phyloP scores from a whole-genome alignment of 1,284 basidiomycete species.

The Ceratobasidium sp. region DNA sequence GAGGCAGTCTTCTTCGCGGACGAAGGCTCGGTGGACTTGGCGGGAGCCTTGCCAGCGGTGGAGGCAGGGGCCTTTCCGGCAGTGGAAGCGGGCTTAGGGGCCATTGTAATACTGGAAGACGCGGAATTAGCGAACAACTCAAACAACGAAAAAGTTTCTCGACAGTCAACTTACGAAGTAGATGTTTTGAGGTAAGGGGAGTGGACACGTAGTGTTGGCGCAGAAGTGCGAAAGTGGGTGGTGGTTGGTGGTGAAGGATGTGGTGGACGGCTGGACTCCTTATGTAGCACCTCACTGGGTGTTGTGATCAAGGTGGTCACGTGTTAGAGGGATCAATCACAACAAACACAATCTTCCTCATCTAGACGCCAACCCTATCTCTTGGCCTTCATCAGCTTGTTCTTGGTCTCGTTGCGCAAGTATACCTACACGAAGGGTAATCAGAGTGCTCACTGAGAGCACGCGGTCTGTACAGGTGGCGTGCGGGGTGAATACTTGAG shows the following conservation, averaged over 20 bases:
- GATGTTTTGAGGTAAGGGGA: not conserved
- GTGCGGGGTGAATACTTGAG: too few relatives aligned
- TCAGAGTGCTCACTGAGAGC: too few relatives aligned
- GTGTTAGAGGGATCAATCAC: conserved; percentile 23
- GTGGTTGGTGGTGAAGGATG: conserved; percentile 50
- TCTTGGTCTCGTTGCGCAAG: too few relatives aligned
- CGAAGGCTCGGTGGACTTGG: conserved; percentile 61
- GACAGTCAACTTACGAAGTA: not conserved
- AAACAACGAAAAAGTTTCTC: not conserved
- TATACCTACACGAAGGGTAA: too few relatives aligned
- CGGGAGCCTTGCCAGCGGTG: conserved; percentile 83
- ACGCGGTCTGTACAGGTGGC: too few relatives aligned
- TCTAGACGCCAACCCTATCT: too few relatives aligned
- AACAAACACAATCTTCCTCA: conserved; percentile 29
- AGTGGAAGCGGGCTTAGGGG: conserved; percentile 85
- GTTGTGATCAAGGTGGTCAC: conserved; percentile 24
- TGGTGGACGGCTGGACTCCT: conserved; percentile 49
- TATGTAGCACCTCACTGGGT: conserved; percentile 24
- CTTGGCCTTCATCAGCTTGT: too few relatives aligned
- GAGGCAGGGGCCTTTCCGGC: conserved; percentile 54
- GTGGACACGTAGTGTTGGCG: not conserved
- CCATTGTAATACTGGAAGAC: conserved; percentile 63
- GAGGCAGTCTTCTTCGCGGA: conserved; percentile 60
- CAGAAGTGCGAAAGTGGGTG: conserved; percentile 22
- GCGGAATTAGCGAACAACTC: conserved; percentile 17